A percentile compares a stretch with the other conserved stretches of the same genome.
Conservation (phyloP, 495 filamentous ascomycete species). For the Baudoinia panamericana region DNA sequence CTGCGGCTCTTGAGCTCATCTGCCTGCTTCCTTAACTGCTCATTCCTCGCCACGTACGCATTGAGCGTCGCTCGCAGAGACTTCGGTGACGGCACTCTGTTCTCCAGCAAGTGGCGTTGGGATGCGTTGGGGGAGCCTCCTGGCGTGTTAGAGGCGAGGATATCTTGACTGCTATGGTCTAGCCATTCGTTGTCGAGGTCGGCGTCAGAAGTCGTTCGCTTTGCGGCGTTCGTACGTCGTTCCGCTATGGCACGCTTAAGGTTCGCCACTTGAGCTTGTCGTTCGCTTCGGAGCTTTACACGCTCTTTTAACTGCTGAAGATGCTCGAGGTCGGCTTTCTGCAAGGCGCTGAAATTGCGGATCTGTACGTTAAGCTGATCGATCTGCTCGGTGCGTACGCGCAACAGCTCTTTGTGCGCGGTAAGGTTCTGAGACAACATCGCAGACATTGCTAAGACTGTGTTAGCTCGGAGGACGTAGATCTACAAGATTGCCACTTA, state of each 20-base stretch:
- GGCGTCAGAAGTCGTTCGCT: background rate
- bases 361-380: slow-evolving; percentile 64
- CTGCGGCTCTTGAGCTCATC: slow-evolving; percentile 44
- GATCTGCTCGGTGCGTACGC: slow-evolving; percentile 67
- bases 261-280: slow-evolving; percentile 49
- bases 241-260: slow-evolving; percentile 42
- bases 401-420: slow-evolving; percentile 61
- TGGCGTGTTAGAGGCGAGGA: slow-evolving; percentile 3
- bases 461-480: too few species aligned
- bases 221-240: slow-evolving; percentile 22
- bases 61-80: slow-evolving; percentile 29
- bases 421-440: slow-evolving; percentile 60
- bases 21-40: slow-evolving; percentile 32
- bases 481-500: slow-evolving; percentile 2
- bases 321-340: slow-evolving; percentile 59
- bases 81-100: slow-evolving; percentile 21
- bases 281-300: slow-evolving; percentile 43
- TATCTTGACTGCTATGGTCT: slow-evolving; percentile 39
- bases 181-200: slow-evolving; percentile 24
- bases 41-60: slow-evolving; percentile 39
- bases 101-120: slow-evolving; percentile 1
- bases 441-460: slow-evolving; percentile 48
- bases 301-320: slow-evolving; percentile 52
- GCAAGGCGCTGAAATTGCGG: slow-evolving; percentile 61
- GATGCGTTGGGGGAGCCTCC: background rate